phyloP scores from a whole-genome alignment of 768 basidiomycete genomes.

The Boletus subcaerulescens region DNA sequence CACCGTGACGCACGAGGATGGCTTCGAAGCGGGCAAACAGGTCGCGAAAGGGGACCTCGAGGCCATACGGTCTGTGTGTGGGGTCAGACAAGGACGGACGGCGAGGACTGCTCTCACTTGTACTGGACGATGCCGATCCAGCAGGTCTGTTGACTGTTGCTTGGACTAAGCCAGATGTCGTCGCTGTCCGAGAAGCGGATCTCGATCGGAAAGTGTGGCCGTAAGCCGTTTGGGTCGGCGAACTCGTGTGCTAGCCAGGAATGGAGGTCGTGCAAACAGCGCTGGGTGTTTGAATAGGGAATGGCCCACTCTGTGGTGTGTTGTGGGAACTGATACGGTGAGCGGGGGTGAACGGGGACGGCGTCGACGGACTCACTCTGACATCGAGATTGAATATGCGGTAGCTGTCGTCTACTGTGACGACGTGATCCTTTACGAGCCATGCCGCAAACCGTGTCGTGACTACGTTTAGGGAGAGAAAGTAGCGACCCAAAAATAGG shows the following conservation, averaged over 20 bases:
- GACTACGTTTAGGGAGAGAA: conserved; percentile 59
- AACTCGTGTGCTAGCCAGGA: conserved; percentile 70
- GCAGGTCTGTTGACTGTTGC: conserved; percentile 70
- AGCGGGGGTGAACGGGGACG: neutral
- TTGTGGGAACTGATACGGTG: conserved; percentile 60
- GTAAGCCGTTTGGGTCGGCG: conserved; percentile 64
- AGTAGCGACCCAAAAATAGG: conserved; percentile 71
- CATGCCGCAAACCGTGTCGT: conserved; percentile 65
- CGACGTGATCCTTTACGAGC: conserved; percentile 54
- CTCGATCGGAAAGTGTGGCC: conserved; percentile 92
- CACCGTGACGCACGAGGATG: conserved; percentile 65
- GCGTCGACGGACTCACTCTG: conserved; percentile 61
- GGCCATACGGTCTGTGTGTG: conserved; percentile 70
- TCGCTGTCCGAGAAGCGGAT: conserved; percentile 85
- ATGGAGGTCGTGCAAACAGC: conserved; percentile 69
- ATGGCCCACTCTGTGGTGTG: conserved; percentile 96
- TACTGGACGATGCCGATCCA: conserved; percentile 99
- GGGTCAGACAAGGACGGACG: conserved; percentile 4
- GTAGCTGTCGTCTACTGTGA: conserved; percentile 73
- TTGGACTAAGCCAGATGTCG: conserved; percentile 94
- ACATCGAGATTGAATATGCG: conserved; percentile 93
- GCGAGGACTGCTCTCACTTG: conserved; percentile 56
- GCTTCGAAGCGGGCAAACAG: conserved; percentile 75
- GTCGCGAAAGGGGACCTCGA: conserved; percentile 75
- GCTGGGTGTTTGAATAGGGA: conserved; percentile 61